Percentiles rank a stretch among this genome's conserved stretches.
phyloP scores from a whole-genome alignment of 768 basidiomycete species.

The Mycena pura region DNA sequence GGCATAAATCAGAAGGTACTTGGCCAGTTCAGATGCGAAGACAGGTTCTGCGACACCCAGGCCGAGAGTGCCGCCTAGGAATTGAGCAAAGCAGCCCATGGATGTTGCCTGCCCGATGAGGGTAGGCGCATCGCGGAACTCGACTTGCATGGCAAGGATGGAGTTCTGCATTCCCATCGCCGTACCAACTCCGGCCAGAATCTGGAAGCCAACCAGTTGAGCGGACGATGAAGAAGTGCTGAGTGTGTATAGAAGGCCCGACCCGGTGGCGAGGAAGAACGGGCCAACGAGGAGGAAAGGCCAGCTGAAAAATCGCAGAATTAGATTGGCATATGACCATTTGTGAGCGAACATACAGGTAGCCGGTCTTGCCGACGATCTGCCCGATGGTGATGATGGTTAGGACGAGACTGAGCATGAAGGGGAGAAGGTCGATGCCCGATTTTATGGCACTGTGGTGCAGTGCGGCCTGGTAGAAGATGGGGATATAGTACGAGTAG shows the following conservation, averaged over 20 bases:
- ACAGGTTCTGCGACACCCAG: constrained; percentile 21
- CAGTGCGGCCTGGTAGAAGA: neutral
- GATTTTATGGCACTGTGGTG: neutral
- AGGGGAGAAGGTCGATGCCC: neutral
- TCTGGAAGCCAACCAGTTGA: constrained; percentile 4
- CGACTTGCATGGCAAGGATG: constrained; percentile 12
- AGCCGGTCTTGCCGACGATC: neutral
- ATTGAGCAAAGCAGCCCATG: constrained; percentile 19
- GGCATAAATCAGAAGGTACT: constrained; percentile 18
- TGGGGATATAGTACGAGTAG: neutral
- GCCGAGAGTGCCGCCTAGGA: constrained; percentile 15
- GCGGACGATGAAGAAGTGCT: neutral
- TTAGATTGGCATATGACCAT: neutral
- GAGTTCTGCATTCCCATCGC: constrained; percentile 3
- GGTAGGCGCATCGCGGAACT: constrained; percentile 8
- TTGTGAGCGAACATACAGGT: neutral
- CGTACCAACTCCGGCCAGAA: constrained; percentile 2
- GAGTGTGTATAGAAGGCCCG: constrained; percentile 9
- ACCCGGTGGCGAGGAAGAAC: neutral
- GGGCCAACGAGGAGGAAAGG: constrained; percentile 24
- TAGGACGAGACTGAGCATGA: neutral
- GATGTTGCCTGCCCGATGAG: constrained; percentile 19
- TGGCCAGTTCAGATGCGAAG: constrained; percentile 10
- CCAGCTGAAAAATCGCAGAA: neutral
- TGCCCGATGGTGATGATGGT: neutral